Evolutionary conservation across 768 basidiomycete species (phyloP).

Genomic region (Mycena galopus): DNA sequence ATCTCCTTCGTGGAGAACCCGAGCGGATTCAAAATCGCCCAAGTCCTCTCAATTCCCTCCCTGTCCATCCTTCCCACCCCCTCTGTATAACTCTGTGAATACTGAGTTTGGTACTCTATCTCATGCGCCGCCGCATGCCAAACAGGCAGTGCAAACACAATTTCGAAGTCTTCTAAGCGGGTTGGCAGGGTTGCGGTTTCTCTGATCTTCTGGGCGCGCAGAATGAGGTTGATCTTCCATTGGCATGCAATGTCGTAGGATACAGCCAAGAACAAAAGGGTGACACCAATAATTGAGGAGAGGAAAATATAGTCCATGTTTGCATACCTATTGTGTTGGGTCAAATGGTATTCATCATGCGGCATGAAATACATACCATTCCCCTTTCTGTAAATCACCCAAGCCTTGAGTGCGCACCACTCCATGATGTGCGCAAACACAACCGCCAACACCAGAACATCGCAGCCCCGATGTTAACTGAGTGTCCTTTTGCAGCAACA

Average conservation of each 20-base stretch:
- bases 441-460: too few species aligned
- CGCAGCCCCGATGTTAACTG: too few species aligned
- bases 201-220: too few species aligned
- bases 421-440: too few species aligned
- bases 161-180: too few species aligned
- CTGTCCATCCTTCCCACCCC: conserved; percentile 46
- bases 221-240: not conserved
- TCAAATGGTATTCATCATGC: not conserved
- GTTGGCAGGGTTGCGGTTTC: too few species aligned
- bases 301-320: not conserved
- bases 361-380: not conserved
- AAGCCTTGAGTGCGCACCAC: not conserved
- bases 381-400: not conserved
- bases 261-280: not conserved
- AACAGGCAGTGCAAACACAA: not conserved
- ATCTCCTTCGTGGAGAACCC: conserved; percentile 45
- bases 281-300: not conserved
- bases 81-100: not conserved
- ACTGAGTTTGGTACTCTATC: not conserved
- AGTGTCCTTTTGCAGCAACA: too few species aligned
- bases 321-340: not conserved
- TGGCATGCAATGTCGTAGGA: not conserved
- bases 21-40: conserved; percentile 43
- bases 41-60: conserved; percentile 48
- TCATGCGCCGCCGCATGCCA: not conserved